Evolutionary conservation across 1,284 basidiomycete species (phyloP).

Genomic region (Gomphus sp.): DNA sequence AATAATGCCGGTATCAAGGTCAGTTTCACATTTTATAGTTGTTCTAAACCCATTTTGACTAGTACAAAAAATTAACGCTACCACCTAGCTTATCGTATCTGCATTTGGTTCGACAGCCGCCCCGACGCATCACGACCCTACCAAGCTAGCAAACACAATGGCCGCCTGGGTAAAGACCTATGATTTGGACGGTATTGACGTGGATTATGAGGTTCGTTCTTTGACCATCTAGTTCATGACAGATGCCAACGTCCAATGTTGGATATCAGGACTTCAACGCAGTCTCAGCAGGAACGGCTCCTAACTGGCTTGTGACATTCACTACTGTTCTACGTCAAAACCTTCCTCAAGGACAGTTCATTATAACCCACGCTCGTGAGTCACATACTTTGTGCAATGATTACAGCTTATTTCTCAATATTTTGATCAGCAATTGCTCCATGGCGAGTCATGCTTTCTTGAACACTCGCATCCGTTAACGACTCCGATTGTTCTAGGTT

Average conservation of each 20-base stretch:
- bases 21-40: neutral
- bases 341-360: constrained; percentile 19
- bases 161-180: constrained; percentile 19
- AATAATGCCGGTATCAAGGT: constrained; percentile 13
- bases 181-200: constrained; percentile 25
- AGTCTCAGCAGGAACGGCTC: constrained; percentile 16
- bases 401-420: neutral
- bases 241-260: neutral
- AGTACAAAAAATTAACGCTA: neutral
- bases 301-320: constrained; percentile 5
- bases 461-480: neutral
- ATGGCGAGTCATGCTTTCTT: neutral
- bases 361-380: constrained; percentile 32
- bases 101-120: constrained; percentile 20
- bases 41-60: neutral
- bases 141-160: constrained; percentile 12
- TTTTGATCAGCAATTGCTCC: neutral
- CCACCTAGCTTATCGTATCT: constrained; percentile 14
- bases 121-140: constrained; percentile 18
- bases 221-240: neutral
- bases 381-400: neutral
- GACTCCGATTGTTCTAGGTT: neutral
- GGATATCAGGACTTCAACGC: constrained; percentile 15
- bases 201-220: constrained; percentile 21
- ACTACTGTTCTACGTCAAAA: constrained; percentile 5